Evolutionary conservation across 2,329 filamentous ascomycete species (phyloP).

Genomic region (Dothidotthia symphoricarpi): DNA sequence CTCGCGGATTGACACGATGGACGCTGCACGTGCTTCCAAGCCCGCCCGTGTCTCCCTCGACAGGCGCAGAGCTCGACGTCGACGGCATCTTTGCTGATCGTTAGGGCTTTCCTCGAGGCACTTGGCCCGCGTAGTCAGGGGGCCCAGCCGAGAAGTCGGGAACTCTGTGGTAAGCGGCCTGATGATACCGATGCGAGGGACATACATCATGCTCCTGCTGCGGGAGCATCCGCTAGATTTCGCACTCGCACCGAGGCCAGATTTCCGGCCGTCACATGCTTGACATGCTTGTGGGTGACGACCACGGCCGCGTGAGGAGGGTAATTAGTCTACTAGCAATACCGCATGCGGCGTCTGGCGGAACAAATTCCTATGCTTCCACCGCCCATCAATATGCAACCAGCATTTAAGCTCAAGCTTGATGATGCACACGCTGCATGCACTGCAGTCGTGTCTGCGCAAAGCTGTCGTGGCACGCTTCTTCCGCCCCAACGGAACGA

Average conservation of each 20-base stretch:
- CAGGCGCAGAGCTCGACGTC: not conserved
- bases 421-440: too few relatives aligned
- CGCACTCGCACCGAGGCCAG: not conserved
- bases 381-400: too few relatives aligned
- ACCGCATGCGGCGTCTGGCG: too few relatives aligned
- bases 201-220: constrained; percentile 15
- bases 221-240: constrained; percentile 32
- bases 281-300: too few relatives aligned
- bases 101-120: constrained; percentile 22
- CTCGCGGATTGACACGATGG: too few relatives aligned
- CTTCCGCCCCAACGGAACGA: too few relatives aligned
- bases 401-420: too few relatives aligned
- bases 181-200: constrained; percentile 2
- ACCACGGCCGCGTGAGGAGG: too few relatives aligned
- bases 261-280: not conserved
- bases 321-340: too few relatives aligned
- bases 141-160: constrained; percentile 29
- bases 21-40: constrained; percentile 10
- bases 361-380: too few relatives aligned
- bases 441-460: not conserved
- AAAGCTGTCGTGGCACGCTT: too few relatives aligned
- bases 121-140: constrained; percentile 27
- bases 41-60: constrained; percentile 14
- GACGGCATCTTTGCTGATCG: constrained; percentile 19
- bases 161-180: constrained; percentile 21